phyloP scores from a whole-genome alignment of 1,139 yeast species.

The Tardiomyces blankii region DNA sequence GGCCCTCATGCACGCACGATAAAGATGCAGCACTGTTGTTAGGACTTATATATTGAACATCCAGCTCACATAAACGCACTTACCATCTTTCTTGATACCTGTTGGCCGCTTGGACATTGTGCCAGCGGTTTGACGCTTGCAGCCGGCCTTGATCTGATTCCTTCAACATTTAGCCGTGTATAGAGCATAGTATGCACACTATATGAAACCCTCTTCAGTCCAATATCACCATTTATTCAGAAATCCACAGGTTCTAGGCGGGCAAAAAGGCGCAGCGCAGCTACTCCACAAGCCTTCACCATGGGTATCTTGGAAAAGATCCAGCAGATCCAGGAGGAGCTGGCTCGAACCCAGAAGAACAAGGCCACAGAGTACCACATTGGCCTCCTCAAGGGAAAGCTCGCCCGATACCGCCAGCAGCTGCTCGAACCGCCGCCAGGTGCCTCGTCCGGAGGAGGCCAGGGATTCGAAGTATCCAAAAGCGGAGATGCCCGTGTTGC shows the following conservation, averaged over 20 bases:
- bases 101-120: conserved; percentile 7
- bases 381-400: conserved; percentile 86
- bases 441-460: conserved; percentile 67
- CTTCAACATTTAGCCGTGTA: no score
- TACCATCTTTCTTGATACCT: conserved; percentile 13
- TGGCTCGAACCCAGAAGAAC: conserved; percentile 91
- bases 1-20: conserved; percentile 27
- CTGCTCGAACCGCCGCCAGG: conserved; percentile 78
- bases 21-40: conserved; percentile 20
- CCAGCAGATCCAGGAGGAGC: conserved; percentile 83
- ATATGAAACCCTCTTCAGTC: neutral
- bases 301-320: conserved; percentile 48
- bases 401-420: conserved; percentile 90
- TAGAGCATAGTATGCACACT: neutral
- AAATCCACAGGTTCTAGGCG: no score
- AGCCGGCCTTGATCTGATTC: no score
- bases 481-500: conserved; percentile 96
- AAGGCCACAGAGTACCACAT: conserved; percentile 97
- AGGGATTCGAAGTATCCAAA: conserved; percentile 91
- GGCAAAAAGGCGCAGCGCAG: no score
- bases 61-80: no score
- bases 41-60: no score
- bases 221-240: no score
- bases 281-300: neutral
- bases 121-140: no score